Base-by-base conservation (phyloP, 805 yeast genomes). In the Candida krabiensis region DNA sequence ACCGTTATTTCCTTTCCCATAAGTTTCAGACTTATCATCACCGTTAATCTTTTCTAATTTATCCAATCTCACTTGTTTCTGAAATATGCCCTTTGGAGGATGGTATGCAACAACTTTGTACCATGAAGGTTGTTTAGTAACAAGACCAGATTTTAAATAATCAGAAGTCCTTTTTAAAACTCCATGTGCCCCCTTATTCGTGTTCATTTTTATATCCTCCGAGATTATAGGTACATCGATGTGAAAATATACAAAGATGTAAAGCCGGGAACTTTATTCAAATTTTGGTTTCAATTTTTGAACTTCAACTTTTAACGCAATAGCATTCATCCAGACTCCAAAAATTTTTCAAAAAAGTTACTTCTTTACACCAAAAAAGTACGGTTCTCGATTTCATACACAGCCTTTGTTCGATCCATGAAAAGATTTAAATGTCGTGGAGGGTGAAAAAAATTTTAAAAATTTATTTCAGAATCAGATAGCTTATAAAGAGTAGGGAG, bases 41-140 rank as follows among this genome's bases (percentile, higher is more conserved):
- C 40, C 42, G 42, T 55, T 52, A 18, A 52, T 40, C 12, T 57
- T 43, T 34, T 46, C 41, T 33, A 53, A 37, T 27, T 44, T 51
- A 40, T 61, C 55, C 46, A 68, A 40, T 40, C 55, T 62, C 22
- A 69, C 48, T 40, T 69, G 67, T 48, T 72, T 77, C 38, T 72
- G 71, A 49, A 82, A 73, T 49, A 79, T 78, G 43, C 74, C 73
- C 28, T 75, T 68, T 24, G 98, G 98, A 27, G 97, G 97, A 50
- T 83, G 73, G 19, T 80, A 72, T 4, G 86, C 86, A 12, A 93
- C 88, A 5, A 86, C 91, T 46, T 82, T 80, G 63, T 74, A 88
- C 99, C 98, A 93, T 1, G 82, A 82, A 2, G 99, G 99, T 54
- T 84, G 83, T 22, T 73, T 64, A 22, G 63, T 69, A 32, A 88